Conservation (phyloP, 2,329 filamentous ascomycete species). For the Cercospora citrullina region DNA sequence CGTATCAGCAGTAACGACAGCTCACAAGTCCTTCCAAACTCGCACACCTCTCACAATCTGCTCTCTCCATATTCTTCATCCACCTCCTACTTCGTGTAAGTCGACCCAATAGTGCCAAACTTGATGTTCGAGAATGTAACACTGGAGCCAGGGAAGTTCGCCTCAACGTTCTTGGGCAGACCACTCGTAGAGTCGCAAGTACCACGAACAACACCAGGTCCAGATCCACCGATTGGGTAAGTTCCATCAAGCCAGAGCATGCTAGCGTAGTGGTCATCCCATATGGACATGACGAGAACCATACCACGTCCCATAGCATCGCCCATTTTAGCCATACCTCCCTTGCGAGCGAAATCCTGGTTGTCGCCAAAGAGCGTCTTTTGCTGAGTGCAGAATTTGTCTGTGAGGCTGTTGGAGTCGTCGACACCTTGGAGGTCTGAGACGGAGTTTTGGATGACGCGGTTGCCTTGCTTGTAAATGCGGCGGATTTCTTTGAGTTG, state of each 20-base stretch:
- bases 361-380: slow-evolving; percentile 38
- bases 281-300: slow-evolving; percentile 65
- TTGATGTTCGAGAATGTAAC: slow-evolving; percentile 31
- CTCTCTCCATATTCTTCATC: too few relatives aligned
- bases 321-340: slow-evolving; percentile 59
- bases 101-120: slow-evolving; percentile 33
- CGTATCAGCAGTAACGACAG: background rate
- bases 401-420: slow-evolving; percentile 56
- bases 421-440: slow-evolving; percentile 49
- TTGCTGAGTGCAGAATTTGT: slow-evolving; percentile 54
- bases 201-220: slow-evolving; percentile 27
- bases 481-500: slow-evolving; percentile 62
- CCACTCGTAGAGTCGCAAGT: slow-evolving; percentile 28
- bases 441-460: slow-evolving; percentile 57
- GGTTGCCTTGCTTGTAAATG: slow-evolving; percentile 65
- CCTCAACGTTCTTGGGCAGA: slow-evolving; percentile 27
- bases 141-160: slow-evolving; percentile 19
- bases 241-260: slow-evolving; percentile 71
- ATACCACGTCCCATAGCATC: slow-evolving; percentile 58
- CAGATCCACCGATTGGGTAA: slow-evolving; percentile 27
- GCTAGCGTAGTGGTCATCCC: slow-evolving; percentile 66
- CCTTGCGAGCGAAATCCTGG: slow-evolving; percentile 55
- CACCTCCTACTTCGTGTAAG: background rate
- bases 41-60: background rate
- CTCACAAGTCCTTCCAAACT: background rate